These are phyloP conservation scores for Pistacia vera DNA, from an alignment of 345 rosid genomes.

Conservation along the genomic window DNA sequence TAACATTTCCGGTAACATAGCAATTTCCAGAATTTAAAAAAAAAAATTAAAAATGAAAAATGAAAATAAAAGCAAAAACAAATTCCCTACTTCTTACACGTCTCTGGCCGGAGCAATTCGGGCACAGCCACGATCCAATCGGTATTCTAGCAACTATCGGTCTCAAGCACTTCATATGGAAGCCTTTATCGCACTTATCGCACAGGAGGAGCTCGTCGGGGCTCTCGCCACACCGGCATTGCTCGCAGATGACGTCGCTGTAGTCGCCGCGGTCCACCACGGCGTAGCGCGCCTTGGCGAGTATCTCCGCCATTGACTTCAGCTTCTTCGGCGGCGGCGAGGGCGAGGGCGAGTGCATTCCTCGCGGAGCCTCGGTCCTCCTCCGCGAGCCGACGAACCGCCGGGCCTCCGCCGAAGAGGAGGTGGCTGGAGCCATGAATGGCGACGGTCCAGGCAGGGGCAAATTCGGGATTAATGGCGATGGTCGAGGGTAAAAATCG, in stretches of 20 bases:
- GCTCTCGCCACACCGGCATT: conserved; percentile 71
- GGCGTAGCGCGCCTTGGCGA: conserved; percentile 49
- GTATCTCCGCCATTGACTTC: conserved; percentile 54
- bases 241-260: conserved; percentile 55
- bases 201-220: conserved; percentile 78
- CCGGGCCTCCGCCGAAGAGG: conserved; percentile 40
- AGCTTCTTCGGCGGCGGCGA: conserved; percentile 52
- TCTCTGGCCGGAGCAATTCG: conserved; percentile 65
- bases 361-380: conserved; percentile 48
- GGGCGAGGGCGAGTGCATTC: conserved; percentile 39
- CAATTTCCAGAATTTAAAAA: not conserved
- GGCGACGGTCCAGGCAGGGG: not conserved
- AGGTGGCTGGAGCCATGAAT: conserved; percentile 41
- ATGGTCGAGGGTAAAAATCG: conserved; percentile 14
- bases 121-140: conserved; percentile 80
- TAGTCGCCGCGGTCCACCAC: conserved; percentile 50
- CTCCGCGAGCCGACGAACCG: conserved; percentile 39
- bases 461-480: not conserved
- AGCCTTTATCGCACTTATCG: conserved; percentile 88
- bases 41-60: not conserved
- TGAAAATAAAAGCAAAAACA: not conserved
- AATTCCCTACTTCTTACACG: conserved; percentile 75
- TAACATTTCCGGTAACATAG: not conserved
- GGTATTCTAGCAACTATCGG: conserved; percentile 86
- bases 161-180: conserved; percentile 83